Evolutionary conservation across 805 yeast genomes (phyloP), one percentile per base, ranked within the genome.

Genomic region (Candida palmyrensis): DNA sequence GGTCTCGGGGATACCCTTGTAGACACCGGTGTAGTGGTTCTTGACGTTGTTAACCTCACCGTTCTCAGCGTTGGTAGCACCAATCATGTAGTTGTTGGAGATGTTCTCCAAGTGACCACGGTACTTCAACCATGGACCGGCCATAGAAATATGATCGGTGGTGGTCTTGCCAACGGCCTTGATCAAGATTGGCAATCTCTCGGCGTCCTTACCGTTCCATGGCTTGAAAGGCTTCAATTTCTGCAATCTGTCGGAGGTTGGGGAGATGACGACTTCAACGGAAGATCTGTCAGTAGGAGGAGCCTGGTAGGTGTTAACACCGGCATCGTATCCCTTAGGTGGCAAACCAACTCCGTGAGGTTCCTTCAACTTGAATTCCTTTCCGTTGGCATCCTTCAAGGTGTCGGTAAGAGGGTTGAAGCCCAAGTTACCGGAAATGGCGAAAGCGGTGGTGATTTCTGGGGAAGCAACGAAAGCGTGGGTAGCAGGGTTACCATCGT

Each of bases 111-210:
- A 77, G 75, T 90, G 98, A 71, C 98, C 98, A 77, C 97, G 86
- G 90, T 90, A 90, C 75, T 90, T 90, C 78, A 90, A 84, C 98
- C 98, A 90, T 61, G 97, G 97, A 72, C 98, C 98, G 60, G 98
- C 98, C 95, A 87, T 89, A 57, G 97, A 90, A 57, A 90, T 90
- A 73, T 90, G 98, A 74, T 90, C 98, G 53, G 98, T 90, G 55
- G 98, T 90, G 65, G 97, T 89, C 79, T 90, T 90, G 73, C 97
- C 97, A 44, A 82, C 73, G 49, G 96, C 85, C 75, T 92, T 90
- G 70, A 90, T 86, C 71, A 90, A 80, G 54, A 90, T 90, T 68
- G 96, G 97, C 75, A 90, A 71, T 59, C 74, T 73, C 48, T 65
- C 60, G 53, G 94, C 87, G 61, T 90, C 97, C 75, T 87, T 83